Base-by-base conservation (phyloP, 139 green algal species). In the Chlorella sorokiniana region DNA sequence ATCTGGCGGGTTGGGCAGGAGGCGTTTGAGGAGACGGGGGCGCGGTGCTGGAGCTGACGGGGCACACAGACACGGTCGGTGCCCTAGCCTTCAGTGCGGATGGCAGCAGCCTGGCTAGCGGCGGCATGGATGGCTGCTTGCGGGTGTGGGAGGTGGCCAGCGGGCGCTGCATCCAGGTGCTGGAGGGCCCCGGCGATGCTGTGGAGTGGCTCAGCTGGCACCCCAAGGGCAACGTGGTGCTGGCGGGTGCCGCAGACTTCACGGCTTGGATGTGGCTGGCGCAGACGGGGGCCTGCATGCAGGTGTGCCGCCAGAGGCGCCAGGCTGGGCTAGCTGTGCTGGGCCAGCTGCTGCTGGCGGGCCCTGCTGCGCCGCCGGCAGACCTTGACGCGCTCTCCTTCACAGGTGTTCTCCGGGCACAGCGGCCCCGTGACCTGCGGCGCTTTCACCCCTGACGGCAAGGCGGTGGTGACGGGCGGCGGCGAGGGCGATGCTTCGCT, bases 181-280 rank as follows among this genome's bases (percentile, higher is more conserved):
- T 98, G 25, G 95, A 98, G 63, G 95, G 95, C 14, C 93, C 93
- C 8, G 92, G 83, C 20, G 94, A 94, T 7, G 89, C 86, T 40
- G 73, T 98, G 10, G 89, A 96, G 62, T 99, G 96, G 95, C 33
- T 99, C 76, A 23, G 42, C 11, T 99, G 96, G 96, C 96, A 99
- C 83, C 96, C 96, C 5, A 90, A 88, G 31, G 96, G 96, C 27
- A 85, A 95, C 54, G 91, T 99, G 41, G 35, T 99, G 59, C 79
- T 98, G 56, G 95, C 94, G 64, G 96, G 96, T 6, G 91, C 91
- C 3, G 94, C 97, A 38, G 96, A 99, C 88, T 98, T 95, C 86
- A 95, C 91, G 8, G 83, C 89, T 31, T 99, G 95, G 95, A 99
- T 99, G 95, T 99, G 95, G 96, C 93, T 95, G 64, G 95, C 93